A percentile compares a stretch with the other conserved stretches of the same genome.
phyloP scores from a whole-genome alignment of 352 stramenopile genomes.

The Halophytophthora batemanensis region DNA sequence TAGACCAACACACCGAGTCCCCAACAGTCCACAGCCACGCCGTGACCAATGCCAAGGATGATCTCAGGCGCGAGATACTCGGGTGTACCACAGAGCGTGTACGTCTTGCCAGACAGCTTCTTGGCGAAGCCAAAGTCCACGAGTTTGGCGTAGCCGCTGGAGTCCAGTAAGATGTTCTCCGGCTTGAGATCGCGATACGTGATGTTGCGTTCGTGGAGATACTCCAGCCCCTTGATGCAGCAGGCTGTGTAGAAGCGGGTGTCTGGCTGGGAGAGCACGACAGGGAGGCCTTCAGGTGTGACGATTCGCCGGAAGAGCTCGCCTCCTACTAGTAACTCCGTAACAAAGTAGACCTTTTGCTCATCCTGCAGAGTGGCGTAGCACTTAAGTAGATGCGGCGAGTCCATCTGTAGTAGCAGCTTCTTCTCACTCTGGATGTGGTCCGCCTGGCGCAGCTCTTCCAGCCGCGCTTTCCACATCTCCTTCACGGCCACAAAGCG shows the following conservation, averaged over 20 bases:
- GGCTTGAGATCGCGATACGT: constrained; percentile 74
- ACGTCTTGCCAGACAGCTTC: constrained; percentile 68
- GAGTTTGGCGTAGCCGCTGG: constrained; percentile 59
- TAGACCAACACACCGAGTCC: constrained; percentile 94
- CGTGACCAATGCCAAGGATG: constrained; percentile 77
- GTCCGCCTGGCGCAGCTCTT: constrained; percentile 75
- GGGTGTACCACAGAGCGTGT: constrained; percentile 76
- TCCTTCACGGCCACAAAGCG: constrained; percentile 68
- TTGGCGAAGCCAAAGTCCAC: constrained; percentile 80
- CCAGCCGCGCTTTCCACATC: constrained; percentile 23
- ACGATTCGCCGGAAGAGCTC: constrained; percentile 80
- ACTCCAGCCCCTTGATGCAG: constrained; percentile 61
- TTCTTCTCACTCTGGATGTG: constrained; percentile 96
- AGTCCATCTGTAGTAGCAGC: constrained; percentile 88
- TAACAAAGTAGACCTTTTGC: constrained; percentile 95
- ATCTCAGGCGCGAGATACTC: constrained; percentile 89
- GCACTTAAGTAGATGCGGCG: constrained; percentile 96
- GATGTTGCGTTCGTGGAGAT: constrained; percentile 73
- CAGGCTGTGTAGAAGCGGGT: constrained; percentile 57
- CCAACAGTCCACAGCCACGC: constrained; percentile 93
- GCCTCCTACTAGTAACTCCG: constrained; percentile 92
- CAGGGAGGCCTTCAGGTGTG: constrained; percentile 25
- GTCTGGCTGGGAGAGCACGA: constrained; percentile 64
- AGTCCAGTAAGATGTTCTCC: constrained; percentile 73
- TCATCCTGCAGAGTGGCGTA: constrained; percentile 92